These are phyloP conservation scores for Hordeum marinum DNA, from an alignment of 176 grass and related monocot genomes.

Conservation along the genomic window DNA sequence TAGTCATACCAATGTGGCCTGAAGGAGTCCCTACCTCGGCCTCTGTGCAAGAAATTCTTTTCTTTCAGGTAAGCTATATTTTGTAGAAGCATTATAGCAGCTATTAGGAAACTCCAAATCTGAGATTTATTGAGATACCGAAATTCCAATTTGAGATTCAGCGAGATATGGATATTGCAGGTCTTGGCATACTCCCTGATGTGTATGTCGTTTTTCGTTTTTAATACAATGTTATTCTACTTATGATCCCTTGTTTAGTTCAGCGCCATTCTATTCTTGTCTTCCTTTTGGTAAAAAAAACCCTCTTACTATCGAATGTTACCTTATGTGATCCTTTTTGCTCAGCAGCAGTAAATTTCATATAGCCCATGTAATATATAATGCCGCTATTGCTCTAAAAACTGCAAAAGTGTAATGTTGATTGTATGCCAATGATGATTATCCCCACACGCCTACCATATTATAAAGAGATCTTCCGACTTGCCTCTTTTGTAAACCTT, in stretches of 20 bases:
- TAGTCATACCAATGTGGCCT: constrained; percentile 98
- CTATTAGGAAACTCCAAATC: background rate
- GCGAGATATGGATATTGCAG: background rate
- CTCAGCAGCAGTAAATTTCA: background rate
- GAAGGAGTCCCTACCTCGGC: constrained; percentile 75
- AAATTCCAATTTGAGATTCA: background rate
- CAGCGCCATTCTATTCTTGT: background rate
- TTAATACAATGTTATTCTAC: background rate
- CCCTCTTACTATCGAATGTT: background rate
- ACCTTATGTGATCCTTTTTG: background rate
- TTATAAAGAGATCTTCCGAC: background rate
- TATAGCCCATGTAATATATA: background rate
- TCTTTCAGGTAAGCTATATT: constrained; percentile 68
- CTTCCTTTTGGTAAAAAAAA: background rate
- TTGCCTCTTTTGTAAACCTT: background rate
- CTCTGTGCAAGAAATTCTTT: constrained; percentile 94
- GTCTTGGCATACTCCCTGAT: background rate
- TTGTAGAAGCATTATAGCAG: background rate
- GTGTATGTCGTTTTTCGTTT: background rate
- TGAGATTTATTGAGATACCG: background rate
- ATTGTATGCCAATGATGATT: background rate
- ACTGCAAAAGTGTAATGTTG: background rate
- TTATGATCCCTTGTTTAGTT: background rate
- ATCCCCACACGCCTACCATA: background rate
- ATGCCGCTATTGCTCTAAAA: background rate